Percentiles rank a stretch among this genome's conserved stretches.
These are phyloP conservation scores for Tolypocladium tundrense DNA, from an alignment of 2,329 filamentous ascomycete genomes.

Conservation along the genomic window DNA sequence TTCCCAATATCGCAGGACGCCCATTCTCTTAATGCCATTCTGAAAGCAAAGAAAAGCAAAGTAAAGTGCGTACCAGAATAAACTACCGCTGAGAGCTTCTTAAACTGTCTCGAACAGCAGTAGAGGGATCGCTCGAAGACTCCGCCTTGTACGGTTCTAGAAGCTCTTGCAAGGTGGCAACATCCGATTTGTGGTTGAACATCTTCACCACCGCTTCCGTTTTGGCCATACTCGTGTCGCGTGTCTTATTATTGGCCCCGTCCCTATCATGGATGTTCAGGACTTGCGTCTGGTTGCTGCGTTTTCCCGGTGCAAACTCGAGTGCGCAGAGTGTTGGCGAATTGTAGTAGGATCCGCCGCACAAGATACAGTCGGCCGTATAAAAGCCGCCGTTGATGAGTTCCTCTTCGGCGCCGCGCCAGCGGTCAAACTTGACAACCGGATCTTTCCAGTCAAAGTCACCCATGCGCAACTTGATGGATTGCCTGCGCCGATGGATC, in stretches of 20 bases:
- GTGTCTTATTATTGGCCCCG: neutral
- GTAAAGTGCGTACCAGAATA: neutral
- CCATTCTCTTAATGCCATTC: neutral
- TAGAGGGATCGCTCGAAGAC: neutral
- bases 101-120: neutral
- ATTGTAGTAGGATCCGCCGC: conserved; percentile 20
- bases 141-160: conserved; percentile 4
- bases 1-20: neutral
- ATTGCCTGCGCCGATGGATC: conserved; percentile 27
- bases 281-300: conserved; percentile 8
- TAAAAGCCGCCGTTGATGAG: conserved; percentile 65
- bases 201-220: conserved; percentile 2
- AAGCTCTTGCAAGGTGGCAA: conserved; percentile 4
- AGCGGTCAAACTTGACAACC: conserved; percentile 55
- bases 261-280: conserved; percentile 9
- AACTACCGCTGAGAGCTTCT: too few species aligned
- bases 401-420: conserved; percentile 52
- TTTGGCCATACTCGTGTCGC: neutral
- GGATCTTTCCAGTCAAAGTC: conserved; percentile 71
- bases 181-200: conserved; percentile 12
- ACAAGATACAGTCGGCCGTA: conserved; percentile 28
- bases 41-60: neutral
- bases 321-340: conserved; percentile 25
- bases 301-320: conserved; percentile 14
- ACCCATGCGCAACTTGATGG: conserved; percentile 51